Base-by-base conservation (phyloP, 176 grass and related monocot species). In the Ensete ventricosum region DNA sequence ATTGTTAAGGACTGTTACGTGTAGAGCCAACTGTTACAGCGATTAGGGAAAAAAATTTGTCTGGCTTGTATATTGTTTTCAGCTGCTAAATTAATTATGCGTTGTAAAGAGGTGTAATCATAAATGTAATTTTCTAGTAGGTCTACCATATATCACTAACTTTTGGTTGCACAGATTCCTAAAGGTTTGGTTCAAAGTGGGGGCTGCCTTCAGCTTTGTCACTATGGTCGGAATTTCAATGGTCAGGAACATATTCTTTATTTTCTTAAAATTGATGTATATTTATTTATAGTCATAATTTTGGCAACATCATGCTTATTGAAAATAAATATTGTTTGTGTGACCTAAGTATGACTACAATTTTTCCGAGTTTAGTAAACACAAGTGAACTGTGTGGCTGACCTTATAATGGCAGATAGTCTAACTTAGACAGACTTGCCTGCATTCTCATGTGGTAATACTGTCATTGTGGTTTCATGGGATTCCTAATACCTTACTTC, bases 131-230 rank as follows among this genome's bases (percentile, higher is more conserved):
- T 43, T 43, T 43, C 34, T 43, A 43, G 34, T 43, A 43, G 34
- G 34, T 43, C 34, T 43, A 43, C 34, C 34, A 6, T 43, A 43
- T 43, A 43, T 43, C 55, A 11, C 55, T 53, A 49, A 69, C 77
- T 62, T 71, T 11, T 73, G 73, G 55, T 74, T 78, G 29, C 64
- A 19, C 80, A 93, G 90, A 75, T 91, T 71, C 59, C 72, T 89
- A 68, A 85, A 81, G 72, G 71, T 78, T 81, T 98, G 94, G 90
- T 98, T 91, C 87, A 89, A 88, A 64, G 1, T 81, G 62, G 94
- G 88, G 14, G 88, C 84, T 83, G 90, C 77, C 83, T 76, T 93
- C 72, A 86, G 85, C 67, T 53, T 93, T 19, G 10, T 89, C 74
- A 77, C 84, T 85, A 72, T 93, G 80, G 50, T 80, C 54, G 82